Evolutionary conservation across 768 basidiomycete genomes (phyloP).

Genomic region (Leccinellum albellum): DNA sequence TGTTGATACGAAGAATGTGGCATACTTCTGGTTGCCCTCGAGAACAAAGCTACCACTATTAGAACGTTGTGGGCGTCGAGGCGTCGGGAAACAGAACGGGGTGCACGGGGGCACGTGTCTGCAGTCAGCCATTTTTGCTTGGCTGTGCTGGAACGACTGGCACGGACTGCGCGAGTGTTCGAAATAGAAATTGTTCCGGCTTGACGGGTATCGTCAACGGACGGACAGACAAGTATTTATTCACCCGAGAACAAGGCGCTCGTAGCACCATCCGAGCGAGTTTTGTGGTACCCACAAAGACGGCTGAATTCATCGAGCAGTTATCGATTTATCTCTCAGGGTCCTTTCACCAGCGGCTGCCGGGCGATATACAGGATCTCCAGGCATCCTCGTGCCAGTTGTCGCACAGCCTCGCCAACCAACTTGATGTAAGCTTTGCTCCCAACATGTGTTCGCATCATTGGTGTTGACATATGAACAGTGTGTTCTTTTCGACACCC

Average conservation of each 20-base stretch:
- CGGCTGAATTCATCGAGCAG: neutral
- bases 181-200: conserved; percentile 9
- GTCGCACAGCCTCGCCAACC: neutral
- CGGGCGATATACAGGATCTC: neutral
- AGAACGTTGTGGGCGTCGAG: neutral
- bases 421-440: conserved; percentile 1
- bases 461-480: conserved; percentile 10
- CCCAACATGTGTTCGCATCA: neutral
- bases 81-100: conserved; percentile 3
- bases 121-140: conserved; percentile 4
- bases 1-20: neutral
- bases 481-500: neutral
- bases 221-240: conserved; percentile 14
- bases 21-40: neutral
- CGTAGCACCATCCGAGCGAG: neutral
- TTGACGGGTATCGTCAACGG: conserved; percentile 17
- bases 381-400: neutral
- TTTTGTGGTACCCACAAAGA: neutral
- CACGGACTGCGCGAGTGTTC: neutral
- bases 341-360: neutral
- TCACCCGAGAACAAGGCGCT: neutral
- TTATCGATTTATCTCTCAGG: conserved; percentile 2
- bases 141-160: conserved; percentile 13
- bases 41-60: neutral
- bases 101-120: conserved; percentile 19